A percentile compares a stretch with the other conserved stretches of the same genome.
Conservation (phyloP, 2,329 filamentous ascomycete species). For the Diaporthe humulicola region DNA sequence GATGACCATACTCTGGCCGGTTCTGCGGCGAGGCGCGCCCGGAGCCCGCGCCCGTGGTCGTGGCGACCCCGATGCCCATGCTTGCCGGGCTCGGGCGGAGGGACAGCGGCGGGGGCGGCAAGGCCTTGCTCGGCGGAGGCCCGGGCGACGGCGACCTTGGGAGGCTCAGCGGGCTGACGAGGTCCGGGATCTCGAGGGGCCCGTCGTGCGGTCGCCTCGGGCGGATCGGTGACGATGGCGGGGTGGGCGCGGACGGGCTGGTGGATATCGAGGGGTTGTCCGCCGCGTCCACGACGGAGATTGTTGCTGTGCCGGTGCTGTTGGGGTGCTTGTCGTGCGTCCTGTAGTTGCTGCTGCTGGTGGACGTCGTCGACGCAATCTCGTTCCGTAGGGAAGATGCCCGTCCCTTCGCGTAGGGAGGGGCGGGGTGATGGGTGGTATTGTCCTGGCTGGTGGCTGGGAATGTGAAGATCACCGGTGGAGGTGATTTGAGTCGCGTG, state of each 20-base stretch:
- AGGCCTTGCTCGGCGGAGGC: conserved; percentile 30
- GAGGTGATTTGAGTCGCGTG: conserved; percentile 40
- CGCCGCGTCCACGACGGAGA: background rate
- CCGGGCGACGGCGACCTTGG: conserved; percentile 28
- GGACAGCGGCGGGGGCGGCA: conserved; percentile 30
- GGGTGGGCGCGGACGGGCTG: conserved; percentile 33
- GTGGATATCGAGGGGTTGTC: background rate
- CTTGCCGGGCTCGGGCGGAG: background rate
- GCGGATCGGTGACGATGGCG: conserved; percentile 50
- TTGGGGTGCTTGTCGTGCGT: conserved; percentile 25
- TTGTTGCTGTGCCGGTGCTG: conserved; percentile 17
- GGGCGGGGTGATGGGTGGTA: conserved; percentile 1
- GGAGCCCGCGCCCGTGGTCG: conserved; percentile 21
- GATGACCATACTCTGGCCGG: background rate
- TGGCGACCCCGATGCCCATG: conserved; percentile 31
- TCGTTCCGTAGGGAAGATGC: conserved; percentile 47
- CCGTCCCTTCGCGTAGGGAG: conserved; percentile 29
- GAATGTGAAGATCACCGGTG: conserved; percentile 40
- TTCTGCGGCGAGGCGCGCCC: background rate
- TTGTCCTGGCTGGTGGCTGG: conserved; percentile 36
- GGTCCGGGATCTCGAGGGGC: conserved; percentile 53
- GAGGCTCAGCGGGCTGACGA: conserved; percentile 40
- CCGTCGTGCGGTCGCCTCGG: conserved; percentile 53
- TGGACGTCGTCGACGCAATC: conserved; percentile 39
- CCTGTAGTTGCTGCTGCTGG: conserved; percentile 38